These are phyloP conservation scores for Neocatenulostroma microsporum DNA, from an alignment of 2,329 filamentous ascomycete genomes.

Conservation along the genomic window DNA sequence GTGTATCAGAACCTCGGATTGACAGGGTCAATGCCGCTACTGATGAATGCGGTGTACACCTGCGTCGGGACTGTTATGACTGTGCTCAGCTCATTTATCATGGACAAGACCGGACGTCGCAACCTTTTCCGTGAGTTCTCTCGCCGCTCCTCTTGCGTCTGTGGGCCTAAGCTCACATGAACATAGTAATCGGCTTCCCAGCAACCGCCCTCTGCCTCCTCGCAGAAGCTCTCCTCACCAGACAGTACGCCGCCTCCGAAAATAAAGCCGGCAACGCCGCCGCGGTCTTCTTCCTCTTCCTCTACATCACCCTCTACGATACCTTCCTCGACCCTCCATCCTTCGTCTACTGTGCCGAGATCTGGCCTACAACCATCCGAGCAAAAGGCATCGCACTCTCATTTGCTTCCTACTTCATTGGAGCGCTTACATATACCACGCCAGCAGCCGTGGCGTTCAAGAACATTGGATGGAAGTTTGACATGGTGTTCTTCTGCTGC, in stretches of 20 bases:
- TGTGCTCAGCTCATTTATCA: too few species aligned
- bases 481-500: constrained; percentile 47
- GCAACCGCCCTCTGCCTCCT: too few species aligned
- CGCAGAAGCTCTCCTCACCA: too few species aligned
- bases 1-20: too few species aligned
- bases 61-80: too few species aligned
- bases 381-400: constrained; percentile 3
- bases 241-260: neutral
- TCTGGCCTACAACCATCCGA: constrained; percentile 46
- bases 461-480: constrained; percentile 3
- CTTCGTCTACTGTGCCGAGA: constrained; percentile 46
- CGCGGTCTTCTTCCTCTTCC: neutral
- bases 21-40: too few species aligned
- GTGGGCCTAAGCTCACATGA: too few species aligned
- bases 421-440: constrained; percentile 48
- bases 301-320: too few species aligned
- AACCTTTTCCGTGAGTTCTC: too few species aligned
- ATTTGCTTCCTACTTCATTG: constrained; percentile 48
- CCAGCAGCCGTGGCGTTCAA: neutral
- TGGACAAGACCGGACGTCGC: too few species aligned
- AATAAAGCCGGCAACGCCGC: neutral
- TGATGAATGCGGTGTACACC: too few species aligned
- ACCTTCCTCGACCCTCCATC: neutral
- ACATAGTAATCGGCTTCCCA: neutral
- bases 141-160: too few species aligned